Evolutionary conservation across 495 filamentous ascomycete genomes (phyloP), one percentile per base, ranked within the genome.

Genomic region (Pyronema domesticum): DNA sequence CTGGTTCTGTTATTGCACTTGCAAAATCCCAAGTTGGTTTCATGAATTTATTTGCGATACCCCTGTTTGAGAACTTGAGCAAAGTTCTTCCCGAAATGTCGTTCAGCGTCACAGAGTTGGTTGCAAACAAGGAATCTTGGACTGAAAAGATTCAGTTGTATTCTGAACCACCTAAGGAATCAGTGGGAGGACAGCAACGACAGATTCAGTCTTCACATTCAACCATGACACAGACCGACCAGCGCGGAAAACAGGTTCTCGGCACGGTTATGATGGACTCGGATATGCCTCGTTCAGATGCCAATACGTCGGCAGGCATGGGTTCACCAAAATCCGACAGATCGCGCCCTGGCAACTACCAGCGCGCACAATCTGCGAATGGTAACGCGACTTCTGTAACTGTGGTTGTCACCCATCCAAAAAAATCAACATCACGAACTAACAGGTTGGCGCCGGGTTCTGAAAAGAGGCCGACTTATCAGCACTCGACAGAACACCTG

Each of bases 41-140:
- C 70, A 95, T 98, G 84, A 91, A 83, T 53, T 76, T 95, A 55
- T 96, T 96, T 65, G 91, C 89, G 17, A 75, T 83, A 37, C 91
- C 91, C 0, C 75, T 98, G 0, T 98, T 98, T 64, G 80, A 87
- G 57, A 82, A 79, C 18, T 79, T 95, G 14, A 78, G 83, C 23
- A 81, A 93, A 52, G 77, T 96, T 40, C 69, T 96, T 49, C 88
- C 91, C 6, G 76, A 74, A 18, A 81, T 98, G 79, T 70, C 73
- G 37, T 94, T 89, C 65, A 85, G 79, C 36, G 82, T 89, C 7
- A 76, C 83, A 3, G 86, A 94, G 64, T 79, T 96, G 44, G 72
- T 79, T 23, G 65, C 67, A 30, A 98, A 96, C 67, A 80, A 81
- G 63, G 62, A 67, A 0, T 72, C 76, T 15, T 98, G 94, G 78